Percentiles rank a stretch among this genome's conserved stretches.
These are phyloP conservation scores for Microbotryomycetes sp. DNA, from an alignment of 1,284 basidiomycete species.

Conservation along the genomic window DNA sequence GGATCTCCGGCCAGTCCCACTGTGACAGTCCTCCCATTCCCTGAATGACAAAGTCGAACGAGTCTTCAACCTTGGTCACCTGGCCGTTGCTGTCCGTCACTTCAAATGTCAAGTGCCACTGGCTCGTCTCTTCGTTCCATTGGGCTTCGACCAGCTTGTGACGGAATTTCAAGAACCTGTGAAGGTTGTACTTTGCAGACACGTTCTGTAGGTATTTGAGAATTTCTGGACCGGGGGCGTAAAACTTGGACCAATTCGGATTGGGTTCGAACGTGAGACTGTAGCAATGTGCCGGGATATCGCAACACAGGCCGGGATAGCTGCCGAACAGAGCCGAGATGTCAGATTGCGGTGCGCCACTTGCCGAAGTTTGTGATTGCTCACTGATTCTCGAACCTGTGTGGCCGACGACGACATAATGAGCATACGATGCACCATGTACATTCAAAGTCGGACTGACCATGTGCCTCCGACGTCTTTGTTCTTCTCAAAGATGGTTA, in stretches of 20 bases:
- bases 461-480: slow-evolving; percentile 56
- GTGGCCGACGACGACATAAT: background rate
- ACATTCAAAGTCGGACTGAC: slow-evolving; percentile 33
- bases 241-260: slow-evolving; percentile 56
- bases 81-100: slow-evolving; percentile 37
- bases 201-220: slow-evolving; percentile 50
- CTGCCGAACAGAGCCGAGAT: background rate
- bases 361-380: background rate
- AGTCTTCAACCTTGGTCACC: slow-evolving; percentile 47
- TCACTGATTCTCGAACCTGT: slow-evolving; percentile 7
- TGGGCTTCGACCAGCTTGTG: slow-evolving; percentile 51
- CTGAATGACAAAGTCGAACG: slow-evolving; percentile 51
- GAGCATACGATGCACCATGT: background rate
- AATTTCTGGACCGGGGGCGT: slow-evolving; percentile 54
- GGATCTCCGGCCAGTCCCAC: slow-evolving; percentile 56
- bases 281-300: slow-evolving; percentile 44
- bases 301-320: background rate
- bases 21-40: slow-evolving; percentile 50
- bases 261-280: slow-evolving; percentile 55
- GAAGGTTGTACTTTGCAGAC: slow-evolving; percentile 55
- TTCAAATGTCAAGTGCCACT: slow-evolving; percentile 52
- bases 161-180: slow-evolving; percentile 44
- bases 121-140: slow-evolving; percentile 49
- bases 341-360: too few relatives aligned
- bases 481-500: slow-evolving; percentile 57